A percentile compares a stretch with the other conserved stretches of the same genome.
These are phyloP conservation scores for Nothophoma quercina DNA, from an alignment of 2,329 filamentous ascomycete species.

Conservation along the genomic window DNA sequence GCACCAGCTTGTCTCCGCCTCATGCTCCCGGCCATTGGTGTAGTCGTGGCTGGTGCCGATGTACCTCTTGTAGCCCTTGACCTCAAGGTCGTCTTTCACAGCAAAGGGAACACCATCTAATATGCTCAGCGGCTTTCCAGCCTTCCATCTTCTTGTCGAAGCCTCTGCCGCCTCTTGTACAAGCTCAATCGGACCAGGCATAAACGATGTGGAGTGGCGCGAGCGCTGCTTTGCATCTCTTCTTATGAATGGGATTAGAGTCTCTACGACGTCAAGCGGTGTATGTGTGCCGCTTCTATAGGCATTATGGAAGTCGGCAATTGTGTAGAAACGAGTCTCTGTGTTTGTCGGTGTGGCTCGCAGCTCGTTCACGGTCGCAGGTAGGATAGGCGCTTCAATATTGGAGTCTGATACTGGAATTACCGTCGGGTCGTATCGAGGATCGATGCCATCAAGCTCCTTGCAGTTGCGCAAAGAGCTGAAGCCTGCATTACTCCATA, in stretches of 20 bases:
- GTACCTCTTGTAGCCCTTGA: constrained; percentile 74
- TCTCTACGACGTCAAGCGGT: constrained; percentile 74
- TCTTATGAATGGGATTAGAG: constrained; percentile 74
- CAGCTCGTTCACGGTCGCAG: constrained; percentile 28
- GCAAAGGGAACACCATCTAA: constrained; percentile 85
- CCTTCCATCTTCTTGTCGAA: constrained; percentile 75
- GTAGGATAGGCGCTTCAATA: constrained; percentile 26
- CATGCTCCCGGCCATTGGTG: constrained; percentile 50
- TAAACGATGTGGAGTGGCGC: constrained; percentile 75
- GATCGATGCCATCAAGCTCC: constrained; percentile 61
- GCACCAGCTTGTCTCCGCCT: constrained; percentile 71
- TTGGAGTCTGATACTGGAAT: constrained; percentile 51
- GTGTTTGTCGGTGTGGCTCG: constrained; percentile 27
- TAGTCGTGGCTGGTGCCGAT: constrained; percentile 70
- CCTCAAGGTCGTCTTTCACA: constrained; percentile 81
- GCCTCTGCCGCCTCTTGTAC: constrained; percentile 73
- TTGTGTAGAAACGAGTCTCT: constrained; percentile 58
- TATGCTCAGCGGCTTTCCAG: constrained; percentile 69
- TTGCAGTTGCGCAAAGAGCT: constrained; percentile 62
- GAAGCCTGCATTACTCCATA: constrained; percentile 78
- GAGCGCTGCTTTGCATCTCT: constrained; percentile 62
- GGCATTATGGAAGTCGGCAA: constrained; percentile 77
- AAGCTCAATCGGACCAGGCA: constrained; percentile 69
- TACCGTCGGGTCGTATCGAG: constrained; percentile 66
- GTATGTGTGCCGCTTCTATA: constrained; percentile 75